These are phyloP conservation scores for Podospora pseudoanserina DNA, from an alignment of 495 filamentous ascomycete genomes.

Conservation along the genomic window DNA sequence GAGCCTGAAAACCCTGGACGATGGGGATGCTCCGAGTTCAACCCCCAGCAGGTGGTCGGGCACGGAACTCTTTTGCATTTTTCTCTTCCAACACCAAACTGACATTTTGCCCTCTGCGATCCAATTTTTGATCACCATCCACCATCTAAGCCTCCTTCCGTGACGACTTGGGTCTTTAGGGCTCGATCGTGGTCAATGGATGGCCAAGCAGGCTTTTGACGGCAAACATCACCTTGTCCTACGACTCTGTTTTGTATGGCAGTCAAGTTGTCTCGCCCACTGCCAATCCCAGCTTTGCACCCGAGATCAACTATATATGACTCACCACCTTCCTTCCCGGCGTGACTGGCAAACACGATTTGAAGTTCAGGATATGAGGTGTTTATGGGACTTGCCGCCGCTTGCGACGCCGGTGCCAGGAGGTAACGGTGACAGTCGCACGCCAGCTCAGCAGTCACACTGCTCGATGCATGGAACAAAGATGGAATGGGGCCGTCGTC, in stretches of 20 bases:
- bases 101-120: background rate
- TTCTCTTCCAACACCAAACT: background rate
- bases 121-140: background rate
- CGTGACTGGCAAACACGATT: background rate
- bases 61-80: no score
- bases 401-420: background rate
- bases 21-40: background rate
- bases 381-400: background rate
- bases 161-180: background rate
- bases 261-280: background rate
- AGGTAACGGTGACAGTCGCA: background rate
- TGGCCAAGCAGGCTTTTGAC: background rate
- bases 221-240: background rate
- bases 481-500: background rate
- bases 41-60: no score
- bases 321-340: background rate
- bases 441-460: conserved; percentile 5
- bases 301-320: background rate
- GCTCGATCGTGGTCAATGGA: background rate
- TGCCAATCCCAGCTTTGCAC: background rate
- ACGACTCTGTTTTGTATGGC: background rate
- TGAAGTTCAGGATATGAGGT: background rate
- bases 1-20: background rate
- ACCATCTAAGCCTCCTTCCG: background rate
- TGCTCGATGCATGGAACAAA: conserved; percentile 2